Base-by-base conservation (phyloP, 345 rosid genomes). In the Gossypium raimondii region DNA sequence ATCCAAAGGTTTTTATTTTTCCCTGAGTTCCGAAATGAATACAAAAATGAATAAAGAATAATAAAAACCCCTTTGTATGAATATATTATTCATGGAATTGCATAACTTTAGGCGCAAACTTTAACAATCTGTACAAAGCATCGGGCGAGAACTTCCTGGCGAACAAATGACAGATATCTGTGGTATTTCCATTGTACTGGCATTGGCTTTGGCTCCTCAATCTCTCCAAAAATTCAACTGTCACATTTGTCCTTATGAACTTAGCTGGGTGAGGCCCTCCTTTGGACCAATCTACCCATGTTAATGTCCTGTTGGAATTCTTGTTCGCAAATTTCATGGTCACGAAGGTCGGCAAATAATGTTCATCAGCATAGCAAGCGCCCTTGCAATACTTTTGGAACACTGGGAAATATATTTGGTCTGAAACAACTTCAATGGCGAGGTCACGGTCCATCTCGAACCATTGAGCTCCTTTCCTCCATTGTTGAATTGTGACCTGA, bases 391-490 rank as follows among this genome's bases (percentile, higher is more conserved):
- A 27, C 52, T 86, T 77, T 13, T 86, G 82, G 79, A 94, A 92
- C 18, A 84, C 44, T 16, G 87, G 87, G 70, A 89, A 90, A 48
- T 90, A 92, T 9, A 11, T 80, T 20, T 41, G 75, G 60, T 94
- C 98, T 0, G 94, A 88, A 22, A 94, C 89, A 2, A 90, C 76
- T 44, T 88, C 87, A 0, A 84, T 3, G 45, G 97, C 98, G 1
- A 89, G 81, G 45, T 73, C 76, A 34, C 97, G 87, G 77, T 88
- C 87, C 63, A 89, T 52, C 71, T 87, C 92, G 63, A 94, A 89
- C 97, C 98, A 94, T 20, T 94, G 97, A 6, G 97, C 85, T 2
- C 98, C 98, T 79, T 94, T 94, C 14, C 97, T 73, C 98, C 98
- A 94, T 52, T 90, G 86, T 0, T 57, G 48, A 9, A 89, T 50